These are phyloP conservation scores for Domatiomyces globalis DNA, from an alignment of 2,329 filamentous ascomycete species.

Conservation along the genomic window DNA sequence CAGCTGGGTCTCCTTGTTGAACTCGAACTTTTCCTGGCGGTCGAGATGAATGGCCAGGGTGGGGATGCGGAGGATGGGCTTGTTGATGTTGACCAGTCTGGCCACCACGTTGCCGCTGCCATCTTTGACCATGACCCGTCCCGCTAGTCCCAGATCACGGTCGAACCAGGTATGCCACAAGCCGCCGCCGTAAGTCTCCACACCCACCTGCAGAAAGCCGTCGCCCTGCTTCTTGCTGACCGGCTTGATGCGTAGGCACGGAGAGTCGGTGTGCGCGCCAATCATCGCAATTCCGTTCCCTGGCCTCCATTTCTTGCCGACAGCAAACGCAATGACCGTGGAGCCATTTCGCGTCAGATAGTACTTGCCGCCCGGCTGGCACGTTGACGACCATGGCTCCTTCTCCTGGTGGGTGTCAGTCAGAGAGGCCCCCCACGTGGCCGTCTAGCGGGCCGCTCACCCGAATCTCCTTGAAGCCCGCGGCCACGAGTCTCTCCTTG, in stretches of 20 bases:
- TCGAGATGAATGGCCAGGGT: slow-evolving; percentile 91
- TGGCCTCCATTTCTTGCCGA: slow-evolving; percentile 79
- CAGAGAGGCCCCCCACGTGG: neutral
- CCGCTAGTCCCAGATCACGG: slow-evolving; percentile 79
- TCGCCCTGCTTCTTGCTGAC: slow-evolving; percentile 76
- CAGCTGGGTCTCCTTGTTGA: slow-evolving; percentile 93
- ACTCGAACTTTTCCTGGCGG: slow-evolving; percentile 69
- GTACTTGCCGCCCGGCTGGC: slow-evolving; percentile 84
- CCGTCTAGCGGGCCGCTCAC: slow-evolving; percentile 24
- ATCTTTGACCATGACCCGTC: slow-evolving; percentile 67
- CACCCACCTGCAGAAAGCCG: slow-evolving; percentile 85
- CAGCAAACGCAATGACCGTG: slow-evolving; percentile 81
- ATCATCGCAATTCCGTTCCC: slow-evolving; percentile 87
- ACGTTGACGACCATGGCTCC: slow-evolving; percentile 67
- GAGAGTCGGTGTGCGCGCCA: slow-evolving; percentile 91
- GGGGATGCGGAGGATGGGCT: slow-evolving; percentile 80
- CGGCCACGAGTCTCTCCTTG: slow-evolving; percentile 59
- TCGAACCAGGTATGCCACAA: slow-evolving; percentile 99
- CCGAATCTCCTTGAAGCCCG: slow-evolving; percentile 75
- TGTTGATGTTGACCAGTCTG: slow-evolving; percentile 78
- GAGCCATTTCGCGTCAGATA: slow-evolving; percentile 89
- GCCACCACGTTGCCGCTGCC: slow-evolving; percentile 61
- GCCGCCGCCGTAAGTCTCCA: slow-evolving; percentile 92
- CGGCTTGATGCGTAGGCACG: slow-evolving; percentile 81
- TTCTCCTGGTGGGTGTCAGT: slow-evolving; percentile 45